phyloP scores from a whole-genome alignment of 163 green algal genomes.

The Picocystis sp. region DNA sequence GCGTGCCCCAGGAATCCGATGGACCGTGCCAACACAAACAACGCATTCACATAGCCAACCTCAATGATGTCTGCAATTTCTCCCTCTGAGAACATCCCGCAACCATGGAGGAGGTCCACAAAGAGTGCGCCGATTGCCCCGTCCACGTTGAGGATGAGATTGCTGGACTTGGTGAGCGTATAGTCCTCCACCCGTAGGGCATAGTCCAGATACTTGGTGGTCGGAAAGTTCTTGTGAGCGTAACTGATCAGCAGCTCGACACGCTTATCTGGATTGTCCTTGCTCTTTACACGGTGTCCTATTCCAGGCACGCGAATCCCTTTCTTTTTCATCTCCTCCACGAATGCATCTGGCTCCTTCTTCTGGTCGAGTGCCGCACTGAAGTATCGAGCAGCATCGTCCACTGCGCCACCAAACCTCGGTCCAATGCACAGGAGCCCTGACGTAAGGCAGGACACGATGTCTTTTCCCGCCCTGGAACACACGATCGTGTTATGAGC shows the following conservation, averaged over 20 bases:
- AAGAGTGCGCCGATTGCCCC: constrained; percentile 84
- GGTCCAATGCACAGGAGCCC: constrained; percentile 83
- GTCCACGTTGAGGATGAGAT: constrained; percentile 73
- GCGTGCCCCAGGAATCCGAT: constrained; percentile 84
- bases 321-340: constrained; percentile 76
- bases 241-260: constrained; percentile 81
- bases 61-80: constrained; percentile 65
- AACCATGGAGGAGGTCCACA: constrained; percentile 56
- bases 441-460: constrained; percentile 63
- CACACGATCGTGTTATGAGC: constrained; percentile 91
- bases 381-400: constrained; percentile 59
- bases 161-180: constrained; percentile 71
- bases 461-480: constrained; percentile 63
- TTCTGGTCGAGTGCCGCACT: constrained; percentile 14
- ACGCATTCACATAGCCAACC: constrained; percentile 81
- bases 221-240: constrained; percentile 60
- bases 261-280: constrained; percentile 88
- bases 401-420: constrained; percentile 79
- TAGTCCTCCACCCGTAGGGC: constrained; percentile 71
- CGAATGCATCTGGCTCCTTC: constrained; percentile 51
- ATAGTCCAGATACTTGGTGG: constrained; percentile 73
- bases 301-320: constrained; percentile 79
- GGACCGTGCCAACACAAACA: constrained; percentile 79
- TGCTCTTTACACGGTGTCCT: constrained; percentile 86
- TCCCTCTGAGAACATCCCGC: constrained; percentile 25